Base-by-base conservation (phyloP, 2,329 filamentous ascomycete genomes). In the Fusarium chlamydosporum region DNA sequence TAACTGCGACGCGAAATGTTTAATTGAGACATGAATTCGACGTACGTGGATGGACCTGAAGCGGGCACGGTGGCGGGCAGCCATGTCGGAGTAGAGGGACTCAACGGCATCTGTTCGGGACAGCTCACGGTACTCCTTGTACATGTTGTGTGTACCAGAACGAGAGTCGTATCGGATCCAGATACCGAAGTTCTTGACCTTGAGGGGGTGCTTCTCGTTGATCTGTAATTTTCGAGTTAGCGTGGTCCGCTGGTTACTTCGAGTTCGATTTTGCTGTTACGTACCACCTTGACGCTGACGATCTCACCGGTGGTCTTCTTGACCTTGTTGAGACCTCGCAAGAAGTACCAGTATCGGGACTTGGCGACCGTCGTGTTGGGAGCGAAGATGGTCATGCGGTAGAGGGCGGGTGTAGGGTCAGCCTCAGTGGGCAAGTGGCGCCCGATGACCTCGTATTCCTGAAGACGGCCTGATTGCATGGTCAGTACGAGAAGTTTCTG, bases 241-340 rank as follows among this genome's bases (percentile, higher is more conserved):
- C 26, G 40, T 40, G 38, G 35, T 7, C 31, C 35, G 18, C 7
- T 37, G 27, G 23, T 12, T 16, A 6, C 2, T 27, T 11, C n/a
- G 2, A 13, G 9, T 23, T 62, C 53, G 62, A 6, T 48, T 47
- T 34, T 46, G 47, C 23, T 34, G 50, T 15, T 71, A 87, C 91
- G 80, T 91, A 97, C 95, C 88, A 91, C 87, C 88, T 98, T 98
- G 86, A 98, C 85, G 84, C 89, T 92, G 83, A 99, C 94, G 82
- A 99, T 97, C 91, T 99, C 96, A 84, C 96, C 96, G 82, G 96
- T 98, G 82, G 95, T 92, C 93, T 99, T 99, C 94, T 99, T 99
- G 88, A 99, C 94, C 91, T 99, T 99, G 83, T 93, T 91, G 81
- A 99, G 90, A 89, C 97, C 96, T 85, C 94, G 93, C 84, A 99